Evolutionary conservation across 345 rosid species (phyloP).

Genomic region (Hibiscus tridactylites): DNA sequence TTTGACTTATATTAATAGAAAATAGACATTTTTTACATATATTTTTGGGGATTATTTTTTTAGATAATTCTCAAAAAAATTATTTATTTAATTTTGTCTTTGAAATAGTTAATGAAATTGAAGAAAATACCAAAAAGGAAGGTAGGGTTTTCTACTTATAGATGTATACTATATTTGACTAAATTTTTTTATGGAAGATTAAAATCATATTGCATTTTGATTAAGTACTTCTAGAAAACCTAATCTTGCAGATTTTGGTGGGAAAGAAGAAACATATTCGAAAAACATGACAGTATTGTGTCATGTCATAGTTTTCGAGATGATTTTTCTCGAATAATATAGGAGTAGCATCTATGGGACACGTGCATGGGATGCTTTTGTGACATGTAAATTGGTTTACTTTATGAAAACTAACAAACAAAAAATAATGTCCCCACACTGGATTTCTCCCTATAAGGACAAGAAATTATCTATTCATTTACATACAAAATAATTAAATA

Average conservation of each 20-base stretch:
- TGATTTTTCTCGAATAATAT: background rate
- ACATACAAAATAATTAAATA: background rate
- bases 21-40: too few relatives aligned
- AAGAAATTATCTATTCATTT: background rate
- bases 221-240: background rate
- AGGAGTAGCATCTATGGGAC: background rate
- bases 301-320: background rate
- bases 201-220: background rate
- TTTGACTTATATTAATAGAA: too few relatives aligned
- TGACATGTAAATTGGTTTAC: conserved; percentile 15
- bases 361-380: conserved; percentile 4
- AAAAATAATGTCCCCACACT: conserved; percentile 16
- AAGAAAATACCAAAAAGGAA: background rate
- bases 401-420: background rate
- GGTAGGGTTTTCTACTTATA: background rate
- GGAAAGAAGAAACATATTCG: background rate
- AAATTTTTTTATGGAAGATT: background rate
- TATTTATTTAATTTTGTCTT: too few relatives aligned
- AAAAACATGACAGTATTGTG: background rate
- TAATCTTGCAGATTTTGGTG: background rate
- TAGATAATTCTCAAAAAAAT: too few relatives aligned
- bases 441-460: background rate
- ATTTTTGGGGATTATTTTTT: too few relatives aligned
- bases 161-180: background rate
- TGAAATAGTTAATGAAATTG: background rate